Evolutionary conservation across 176 grass and related monocot species (phyloP).

Genomic region (Aegilops bicornis): DNA sequence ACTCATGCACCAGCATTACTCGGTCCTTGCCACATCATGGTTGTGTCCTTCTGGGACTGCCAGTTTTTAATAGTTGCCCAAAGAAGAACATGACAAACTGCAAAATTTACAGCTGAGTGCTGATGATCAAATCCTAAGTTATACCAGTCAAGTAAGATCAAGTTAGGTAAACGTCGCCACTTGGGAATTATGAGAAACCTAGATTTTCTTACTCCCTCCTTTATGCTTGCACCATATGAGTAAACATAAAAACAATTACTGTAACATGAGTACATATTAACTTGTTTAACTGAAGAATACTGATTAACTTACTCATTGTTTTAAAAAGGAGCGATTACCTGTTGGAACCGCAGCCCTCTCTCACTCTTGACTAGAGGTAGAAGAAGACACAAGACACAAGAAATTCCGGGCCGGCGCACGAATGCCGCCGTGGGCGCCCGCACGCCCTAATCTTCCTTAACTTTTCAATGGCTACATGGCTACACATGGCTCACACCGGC

Average conservation of each 20-base stretch:
- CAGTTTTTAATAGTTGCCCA: slow-evolving; percentile 28
- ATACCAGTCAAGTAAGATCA: slow-evolving; percentile 20
- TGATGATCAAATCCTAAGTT: background rate
- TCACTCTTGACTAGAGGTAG: too few relatives aligned
- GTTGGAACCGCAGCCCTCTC: too few relatives aligned
- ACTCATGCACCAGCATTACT: slow-evolving; percentile 15
- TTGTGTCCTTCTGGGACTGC: background rate
- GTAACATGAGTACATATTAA: background rate
- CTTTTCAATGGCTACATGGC: too few relatives aligned
- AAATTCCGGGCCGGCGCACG: too few relatives aligned
- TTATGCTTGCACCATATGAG: background rate
- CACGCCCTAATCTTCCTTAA: too few relatives aligned
- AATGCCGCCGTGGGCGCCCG: too few relatives aligned
- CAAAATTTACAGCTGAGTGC: background rate
- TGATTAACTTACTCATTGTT: background rate
- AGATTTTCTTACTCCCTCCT: background rate
- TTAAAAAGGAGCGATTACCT: background rate
- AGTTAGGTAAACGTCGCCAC: background rate
- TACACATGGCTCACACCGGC: too few relatives aligned
- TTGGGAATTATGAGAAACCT: background rate
- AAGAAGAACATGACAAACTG: slow-evolving; percentile 15
- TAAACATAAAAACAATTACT: background rate
- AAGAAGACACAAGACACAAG: too few relatives aligned
- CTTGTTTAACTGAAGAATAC: background rate
- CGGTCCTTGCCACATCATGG: background rate